Percentiles rank a stretch among this genome's conserved stretches.
phyloP scores from a whole-genome alignment of 2,329 filamentous ascomycete genomes.

The Pestalotiopsis sp. region DNA sequence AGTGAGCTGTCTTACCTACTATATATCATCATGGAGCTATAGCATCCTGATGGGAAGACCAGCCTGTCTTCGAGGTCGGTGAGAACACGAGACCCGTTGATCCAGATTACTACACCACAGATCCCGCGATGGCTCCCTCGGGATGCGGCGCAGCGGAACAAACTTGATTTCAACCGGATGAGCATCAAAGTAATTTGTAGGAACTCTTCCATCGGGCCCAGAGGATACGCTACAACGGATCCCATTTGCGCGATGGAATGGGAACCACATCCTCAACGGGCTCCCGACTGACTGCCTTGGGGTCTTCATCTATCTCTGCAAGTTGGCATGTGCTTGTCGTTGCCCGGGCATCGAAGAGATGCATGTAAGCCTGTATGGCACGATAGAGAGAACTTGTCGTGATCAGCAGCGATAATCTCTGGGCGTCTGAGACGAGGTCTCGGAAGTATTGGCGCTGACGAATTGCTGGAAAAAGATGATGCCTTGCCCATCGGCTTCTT shows the following conservation, averaged over 20 bases:
- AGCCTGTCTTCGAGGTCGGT: not conserved
- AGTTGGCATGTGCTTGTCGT: not conserved
- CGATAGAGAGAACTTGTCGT: not conserved
- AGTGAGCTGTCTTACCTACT: slow-evolving; percentile 5
- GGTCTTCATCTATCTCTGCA: not conserved
- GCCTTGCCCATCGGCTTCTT: not conserved
- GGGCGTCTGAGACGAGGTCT: not conserved
- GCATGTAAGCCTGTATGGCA: not conserved
- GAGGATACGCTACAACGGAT: not conserved
- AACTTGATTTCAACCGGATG: not conserved
- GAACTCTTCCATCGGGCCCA: not conserved
- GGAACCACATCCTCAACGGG: not conserved
- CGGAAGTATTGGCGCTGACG: not conserved
- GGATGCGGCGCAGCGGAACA: not conserved
- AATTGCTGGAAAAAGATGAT: not conserved
- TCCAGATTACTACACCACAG: not conserved
- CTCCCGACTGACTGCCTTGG: not conserved
- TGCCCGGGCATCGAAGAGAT: not conserved
- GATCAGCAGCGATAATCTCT: not conserved
- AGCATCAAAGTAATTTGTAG: not conserved
- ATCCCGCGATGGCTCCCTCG: slow-evolving; percentile 4
- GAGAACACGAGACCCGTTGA: not conserved
- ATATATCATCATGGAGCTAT: not conserved
- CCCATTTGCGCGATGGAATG: not conserved
- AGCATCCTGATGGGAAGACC: not conserved